These are phyloP conservation scores for Houttuynia cordata DNA, from an alignment of 164 flowering plant genomes.

Conservation along the genomic window DNA sequence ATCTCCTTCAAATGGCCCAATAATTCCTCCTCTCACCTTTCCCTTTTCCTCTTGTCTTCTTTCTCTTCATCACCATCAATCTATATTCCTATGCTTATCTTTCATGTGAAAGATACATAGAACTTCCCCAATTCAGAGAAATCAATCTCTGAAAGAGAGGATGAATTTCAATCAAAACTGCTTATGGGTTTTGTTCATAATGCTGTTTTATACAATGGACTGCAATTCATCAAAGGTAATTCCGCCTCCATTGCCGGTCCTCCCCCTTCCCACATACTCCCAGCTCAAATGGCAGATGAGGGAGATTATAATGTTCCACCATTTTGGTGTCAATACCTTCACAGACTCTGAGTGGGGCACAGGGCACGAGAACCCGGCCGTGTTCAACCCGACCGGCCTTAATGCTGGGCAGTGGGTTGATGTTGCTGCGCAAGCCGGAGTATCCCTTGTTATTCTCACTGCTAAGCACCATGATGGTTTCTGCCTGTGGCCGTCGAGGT, in stretches of 20 bases:
- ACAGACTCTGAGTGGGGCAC: constrained; percentile 91
- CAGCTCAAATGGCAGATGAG: constrained; percentile 90
- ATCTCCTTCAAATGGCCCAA: too few species aligned
- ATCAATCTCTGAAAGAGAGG: not conserved
- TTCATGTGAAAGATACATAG: not conserved
- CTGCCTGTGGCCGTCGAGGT: constrained; percentile 83
- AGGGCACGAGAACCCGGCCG: constrained; percentile 52
- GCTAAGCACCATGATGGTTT: constrained; percentile 97
- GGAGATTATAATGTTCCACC: constrained; percentile 79
- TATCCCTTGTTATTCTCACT: constrained; percentile 63
- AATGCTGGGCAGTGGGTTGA: constrained; percentile 68
- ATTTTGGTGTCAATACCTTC: constrained; percentile 92
- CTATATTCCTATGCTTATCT: too few species aligned
- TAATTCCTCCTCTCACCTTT: too few species aligned
- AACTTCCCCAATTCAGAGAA: not conserved
- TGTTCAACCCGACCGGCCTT: constrained; percentile 59
- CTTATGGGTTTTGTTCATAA: constrained; percentile 1
- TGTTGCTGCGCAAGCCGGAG: constrained; percentile 39
- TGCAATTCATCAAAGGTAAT: constrained; percentile 4
- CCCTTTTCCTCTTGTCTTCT: too few species aligned
- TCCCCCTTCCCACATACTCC: constrained; percentile 61
- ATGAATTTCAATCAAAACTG: constrained; percentile 1
- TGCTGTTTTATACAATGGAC: not conserved
- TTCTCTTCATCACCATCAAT: too few species aligned
- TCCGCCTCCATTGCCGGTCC: constrained; percentile 77